Percentiles rank a stretch among this genome's conserved stretches.
These are phyloP conservation scores for Vigna hirtella DNA, from an alignment of 306 rosid species.

Conservation along the genomic window DNA sequence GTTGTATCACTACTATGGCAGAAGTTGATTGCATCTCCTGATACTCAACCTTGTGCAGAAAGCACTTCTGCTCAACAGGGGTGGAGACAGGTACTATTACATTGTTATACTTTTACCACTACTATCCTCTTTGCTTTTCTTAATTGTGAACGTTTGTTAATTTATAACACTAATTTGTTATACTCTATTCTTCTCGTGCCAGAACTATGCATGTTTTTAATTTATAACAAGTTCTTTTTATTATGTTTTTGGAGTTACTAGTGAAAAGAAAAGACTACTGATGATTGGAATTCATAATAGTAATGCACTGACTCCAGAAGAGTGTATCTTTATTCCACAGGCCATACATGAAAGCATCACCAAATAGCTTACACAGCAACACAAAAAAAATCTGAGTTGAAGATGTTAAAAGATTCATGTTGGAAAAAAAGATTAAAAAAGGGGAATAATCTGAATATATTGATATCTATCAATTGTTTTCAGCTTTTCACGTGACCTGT, in stretches of 20 bases:
- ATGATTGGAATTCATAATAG: neutral
- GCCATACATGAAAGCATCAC: neutral
- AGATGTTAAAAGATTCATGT: neutral
- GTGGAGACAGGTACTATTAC: slow-evolving; percentile 78
- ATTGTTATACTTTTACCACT: slow-evolving; percentile 3
- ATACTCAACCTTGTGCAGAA: slow-evolving; percentile 78
- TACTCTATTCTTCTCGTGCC: slow-evolving; percentile 2
- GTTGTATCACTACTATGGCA: slow-evolving; percentile 89
- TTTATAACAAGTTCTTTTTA: neutral
- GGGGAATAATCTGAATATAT: too few relatives aligned
- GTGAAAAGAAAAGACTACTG: neutral
- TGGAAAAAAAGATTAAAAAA: too few relatives aligned
- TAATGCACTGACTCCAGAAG: neutral
- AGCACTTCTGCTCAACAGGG: slow-evolving; percentile 97
- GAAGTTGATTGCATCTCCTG: slow-evolving; percentile 85
- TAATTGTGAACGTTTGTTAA: neutral
- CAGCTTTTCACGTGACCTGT: neutral
- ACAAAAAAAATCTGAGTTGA: neutral
- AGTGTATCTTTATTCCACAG: neutral
- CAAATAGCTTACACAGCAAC: neutral
- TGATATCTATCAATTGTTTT: neutral
- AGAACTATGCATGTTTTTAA: slow-evolving; percentile 20
- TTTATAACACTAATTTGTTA: neutral
- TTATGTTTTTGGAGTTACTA: slow-evolving; percentile 16
- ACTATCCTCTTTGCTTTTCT: neutral